Evolutionary conservation across 495 filamentous ascomycete genomes (phyloP).

Genomic region (Aspergillus steynii): DNA sequence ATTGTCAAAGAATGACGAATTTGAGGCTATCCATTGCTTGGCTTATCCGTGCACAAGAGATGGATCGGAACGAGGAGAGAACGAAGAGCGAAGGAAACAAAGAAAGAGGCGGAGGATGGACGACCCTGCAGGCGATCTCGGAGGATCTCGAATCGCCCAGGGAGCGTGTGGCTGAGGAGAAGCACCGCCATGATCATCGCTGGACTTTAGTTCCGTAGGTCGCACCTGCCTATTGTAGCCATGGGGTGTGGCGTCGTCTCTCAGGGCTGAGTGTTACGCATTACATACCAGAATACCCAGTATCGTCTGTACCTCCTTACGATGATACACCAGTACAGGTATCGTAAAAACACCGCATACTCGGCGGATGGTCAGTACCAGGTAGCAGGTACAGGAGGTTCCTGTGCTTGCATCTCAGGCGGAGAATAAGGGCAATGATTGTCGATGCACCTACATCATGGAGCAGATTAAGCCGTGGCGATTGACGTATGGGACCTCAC

Average conservation of each 20-base stretch:
- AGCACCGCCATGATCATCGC: not conserved
- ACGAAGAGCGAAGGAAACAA: not conserved
- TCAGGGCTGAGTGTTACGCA: not conserved
- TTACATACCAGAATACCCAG: not conserved
- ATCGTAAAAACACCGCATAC: not conserved
- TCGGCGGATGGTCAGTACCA: not conserved
- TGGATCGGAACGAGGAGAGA: not conserved
- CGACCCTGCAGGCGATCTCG: not conserved
- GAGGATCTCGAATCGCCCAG: not conserved
- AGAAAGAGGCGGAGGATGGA: not conserved
- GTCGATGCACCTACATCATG: not conserved
- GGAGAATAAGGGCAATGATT: conserved; percentile 1
- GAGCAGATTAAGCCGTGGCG: not conserved
- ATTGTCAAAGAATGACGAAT: conserved; percentile 23
- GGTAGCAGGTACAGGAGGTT: not conserved
- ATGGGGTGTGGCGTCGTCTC: not conserved
- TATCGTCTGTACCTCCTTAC: no score
- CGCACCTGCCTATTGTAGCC: not conserved
- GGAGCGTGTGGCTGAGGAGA: conserved; percentile 3
- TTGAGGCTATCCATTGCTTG: conserved; percentile 5
- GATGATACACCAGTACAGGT: not conserved
- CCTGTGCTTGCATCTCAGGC: not conserved
- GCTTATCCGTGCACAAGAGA: conserved; percentile 1
- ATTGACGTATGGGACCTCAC: conserved; percentile 5
- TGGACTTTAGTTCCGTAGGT: no score